Base-by-base conservation (phyloP, 176 grass and related monocot species). In the Aegilops bicornis region DNA sequence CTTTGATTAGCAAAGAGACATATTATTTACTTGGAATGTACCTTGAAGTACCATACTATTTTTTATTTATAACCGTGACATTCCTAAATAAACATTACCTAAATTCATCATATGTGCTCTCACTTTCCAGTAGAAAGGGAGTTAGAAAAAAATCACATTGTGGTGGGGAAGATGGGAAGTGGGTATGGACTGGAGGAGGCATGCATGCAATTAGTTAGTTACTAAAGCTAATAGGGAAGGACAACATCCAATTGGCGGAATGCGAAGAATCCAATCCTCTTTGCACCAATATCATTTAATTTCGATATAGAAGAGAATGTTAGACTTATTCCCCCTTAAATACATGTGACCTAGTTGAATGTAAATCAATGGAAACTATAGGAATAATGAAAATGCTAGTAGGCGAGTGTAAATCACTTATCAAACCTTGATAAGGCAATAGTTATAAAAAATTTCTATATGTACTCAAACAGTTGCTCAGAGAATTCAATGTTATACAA, bases 221-320 rank as follows among this genome's bases (percentile, higher is more conserved):
- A 54, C 50, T 54, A 54, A 54, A 54, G 14, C 48, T 52, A 52
- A 52, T 52, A 15, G 47, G 59, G 94, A 89, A 62, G 91, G 91
- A 39, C 86, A 78, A 40, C 91, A 96, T n/a, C 89, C 94, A 16
- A 96, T 23, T 79, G 91, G 89, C 62, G 94, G 89, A 35, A 91
- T 42, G 5, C 91, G 43, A 89, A 65, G 52, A 91, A 88, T 35
- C 54, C 91, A 27, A 96, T 91, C n/a, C 13, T 83, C 79, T 81
- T 82, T 14, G 94, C 94, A n/a, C 91, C 94, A 72, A 85, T 77
- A 5, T 76, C 50, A 52, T 77, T 72, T 58, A 96, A 29, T 86
- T 71, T 82, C 87, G 88, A 66, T 22, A 68, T 1, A 66, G 17
- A 62, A 36, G 19, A 30, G 12, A 5, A 52, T 67, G 25, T 32